Percentiles rank a stretch among this genome's conserved stretches.
These are phyloP conservation scores for Plasmodium blacklocki DNA, from an alignment of 169 alveolate species.

Conservation along the genomic window DNA sequence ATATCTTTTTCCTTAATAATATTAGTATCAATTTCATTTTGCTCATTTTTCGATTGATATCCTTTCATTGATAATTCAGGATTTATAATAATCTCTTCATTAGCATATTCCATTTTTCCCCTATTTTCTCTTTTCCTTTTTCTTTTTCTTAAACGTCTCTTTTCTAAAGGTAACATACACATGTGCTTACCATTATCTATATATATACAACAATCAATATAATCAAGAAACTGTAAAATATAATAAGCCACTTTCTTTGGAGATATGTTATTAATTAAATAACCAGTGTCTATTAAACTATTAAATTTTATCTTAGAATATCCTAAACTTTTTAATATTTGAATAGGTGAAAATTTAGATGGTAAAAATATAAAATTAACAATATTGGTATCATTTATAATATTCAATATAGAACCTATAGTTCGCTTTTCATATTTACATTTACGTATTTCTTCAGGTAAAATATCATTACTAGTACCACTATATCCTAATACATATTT, in stretches of 20 bases:
- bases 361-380: constrained; percentile 74
- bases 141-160: not conserved
- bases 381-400: constrained; percentile 80
- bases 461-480: constrained; percentile 94
- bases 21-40: not conserved
- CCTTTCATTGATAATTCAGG: constrained; percentile 2
- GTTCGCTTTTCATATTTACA: constrained; percentile 92
- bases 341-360: constrained; percentile 57
- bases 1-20: not conserved
- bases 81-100: constrained; percentile 43
- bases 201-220: constrained; percentile 71
- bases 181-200: constrained; percentile 77
- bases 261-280: constrained; percentile 68
- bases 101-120: constrained; percentile 13
- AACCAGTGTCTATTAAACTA: constrained; percentile 70
- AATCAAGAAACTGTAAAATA: constrained; percentile 57
- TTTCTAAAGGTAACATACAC: constrained; percentile 75
- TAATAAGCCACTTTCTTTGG: constrained; percentile 74
- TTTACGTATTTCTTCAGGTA: constrained; percentile 91
- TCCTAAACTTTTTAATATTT: constrained; percentile 43
- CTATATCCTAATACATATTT: constrained; percentile 93
- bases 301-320: constrained; percentile 54
- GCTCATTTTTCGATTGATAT: not conserved
- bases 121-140: constrained; percentile 11
- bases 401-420: constrained; percentile 89